Percentiles rank a stretch among this genome's conserved stretches.
phyloP scores from a whole-genome alignment of 2,329 filamentous ascomycete genomes.

The Stachybotrys chartarum region DNA sequence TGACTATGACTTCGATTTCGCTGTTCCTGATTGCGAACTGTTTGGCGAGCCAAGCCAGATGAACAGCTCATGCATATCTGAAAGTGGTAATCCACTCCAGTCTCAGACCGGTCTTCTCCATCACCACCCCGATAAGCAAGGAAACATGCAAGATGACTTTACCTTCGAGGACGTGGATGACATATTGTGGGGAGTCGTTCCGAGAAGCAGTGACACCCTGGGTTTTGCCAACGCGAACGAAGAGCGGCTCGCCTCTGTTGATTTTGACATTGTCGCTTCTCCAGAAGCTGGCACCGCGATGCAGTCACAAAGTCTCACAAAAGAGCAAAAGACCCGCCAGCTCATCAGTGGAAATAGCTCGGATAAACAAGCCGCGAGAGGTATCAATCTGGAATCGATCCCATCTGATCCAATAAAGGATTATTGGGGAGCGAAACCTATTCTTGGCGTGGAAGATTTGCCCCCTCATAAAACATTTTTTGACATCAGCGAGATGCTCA shows the following conservation, averaged over 20 bases:
- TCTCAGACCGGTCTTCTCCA: too few species aligned
- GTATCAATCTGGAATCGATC: too few species aligned
- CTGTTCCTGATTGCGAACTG: neutral
- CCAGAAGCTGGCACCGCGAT: too few species aligned
- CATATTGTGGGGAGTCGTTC: neutral
- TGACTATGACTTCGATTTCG: neutral
- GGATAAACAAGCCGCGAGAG: too few species aligned
- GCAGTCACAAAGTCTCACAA: neutral
- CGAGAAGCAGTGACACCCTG: neutral
- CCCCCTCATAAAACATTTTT: slow-evolving; percentile 46
- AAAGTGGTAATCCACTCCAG: too few species aligned
- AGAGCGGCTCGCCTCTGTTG: neutral
- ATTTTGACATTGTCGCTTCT: neutral
- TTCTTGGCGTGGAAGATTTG: neutral
- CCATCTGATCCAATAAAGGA: neutral
- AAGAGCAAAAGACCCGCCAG: neutral
- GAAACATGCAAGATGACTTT: neutral
- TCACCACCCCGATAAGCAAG: neutral
- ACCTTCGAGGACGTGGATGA: neutral
- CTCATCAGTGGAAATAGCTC: too few species aligned
- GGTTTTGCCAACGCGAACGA: neutral
- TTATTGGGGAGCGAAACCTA: neutral
- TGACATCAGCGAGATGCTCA: slow-evolving; percentile 52
- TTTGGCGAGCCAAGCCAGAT: neutral
- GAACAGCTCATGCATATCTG: too few species aligned